Percentiles rank a stretch among this genome's conserved stretches.
Conservation (phyloP, 23 red algal species). For the Chondrus crispus region DNA sequence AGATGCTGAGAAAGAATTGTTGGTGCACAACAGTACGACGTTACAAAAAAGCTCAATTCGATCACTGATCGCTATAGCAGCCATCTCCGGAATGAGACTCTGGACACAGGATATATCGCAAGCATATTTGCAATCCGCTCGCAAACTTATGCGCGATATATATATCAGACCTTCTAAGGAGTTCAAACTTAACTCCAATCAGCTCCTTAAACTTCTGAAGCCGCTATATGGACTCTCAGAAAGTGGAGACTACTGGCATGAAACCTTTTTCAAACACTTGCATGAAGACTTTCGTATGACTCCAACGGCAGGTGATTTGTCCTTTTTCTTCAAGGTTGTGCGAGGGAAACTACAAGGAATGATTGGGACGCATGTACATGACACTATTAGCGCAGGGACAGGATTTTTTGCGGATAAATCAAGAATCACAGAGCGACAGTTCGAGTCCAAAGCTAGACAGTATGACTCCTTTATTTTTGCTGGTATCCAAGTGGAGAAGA, state of each 20-base stretch:
- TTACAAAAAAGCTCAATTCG: not conserved
- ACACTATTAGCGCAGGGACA: not conserved
- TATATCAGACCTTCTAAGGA: not conserved
- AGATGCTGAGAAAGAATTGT: not conserved
- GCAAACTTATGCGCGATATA: not conserved
- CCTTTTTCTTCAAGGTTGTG: constrained; percentile 7
- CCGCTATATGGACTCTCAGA: not conserved
- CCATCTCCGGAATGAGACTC: constrained; percentile 4
- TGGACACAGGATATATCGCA: not conserved
- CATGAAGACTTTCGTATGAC: constrained; percentile 7
- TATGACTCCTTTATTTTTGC: constrained; percentile 11
- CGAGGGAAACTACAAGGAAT: not conserved
- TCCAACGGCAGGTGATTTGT: not conserved
- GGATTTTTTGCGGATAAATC: not conserved
- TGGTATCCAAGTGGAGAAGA: not conserved
- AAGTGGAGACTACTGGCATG: constrained; percentile 35
- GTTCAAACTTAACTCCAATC: not conserved
- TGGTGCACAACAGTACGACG: constrained; percentile 9
- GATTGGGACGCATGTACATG: not conserved
- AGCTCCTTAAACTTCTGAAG: not conserved
- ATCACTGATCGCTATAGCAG: not conserved
- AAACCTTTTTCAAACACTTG: not conserved
- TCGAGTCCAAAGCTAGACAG: not conserved
- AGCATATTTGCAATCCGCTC: not conserved
- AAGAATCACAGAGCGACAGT: not conserved